Evolutionary conservation across 2,329 filamentous ascomycete species (phyloP).

Genomic region (Clathrospora elynae): DNA sequence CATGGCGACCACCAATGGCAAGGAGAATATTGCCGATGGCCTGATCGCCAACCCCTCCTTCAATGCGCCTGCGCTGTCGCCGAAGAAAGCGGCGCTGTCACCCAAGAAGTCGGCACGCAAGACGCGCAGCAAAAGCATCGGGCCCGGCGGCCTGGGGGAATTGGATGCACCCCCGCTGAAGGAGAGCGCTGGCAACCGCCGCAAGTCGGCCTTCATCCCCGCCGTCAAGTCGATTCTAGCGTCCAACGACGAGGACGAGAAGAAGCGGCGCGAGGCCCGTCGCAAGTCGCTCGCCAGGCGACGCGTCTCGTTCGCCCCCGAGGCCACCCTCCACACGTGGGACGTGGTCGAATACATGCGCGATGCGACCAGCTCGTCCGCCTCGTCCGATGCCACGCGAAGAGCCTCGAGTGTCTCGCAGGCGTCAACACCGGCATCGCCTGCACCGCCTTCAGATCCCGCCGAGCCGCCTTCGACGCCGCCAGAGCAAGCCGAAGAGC

Average conservation of each 20-base stretch:
- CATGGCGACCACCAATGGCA: constrained; percentile 58
- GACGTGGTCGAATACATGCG: constrained; percentile 89
- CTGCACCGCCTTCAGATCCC: constrained; percentile 52
- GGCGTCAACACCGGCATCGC: constrained; percentile 35
- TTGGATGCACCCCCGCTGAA: constrained; percentile 79
- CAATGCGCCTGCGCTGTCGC: constrained; percentile 33
- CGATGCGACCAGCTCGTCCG: constrained; percentile 77
- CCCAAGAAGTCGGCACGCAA: constrained; percentile 38
- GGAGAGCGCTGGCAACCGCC: constrained; percentile 74
- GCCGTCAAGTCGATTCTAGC: constrained; percentile 62
- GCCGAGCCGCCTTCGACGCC: constrained; percentile 66
- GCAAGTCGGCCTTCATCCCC: constrained; percentile 63
- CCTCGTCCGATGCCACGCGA: constrained; percentile 74
- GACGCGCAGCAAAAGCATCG: constrained; percentile 90
- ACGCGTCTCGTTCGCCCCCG: constrained; percentile 94
- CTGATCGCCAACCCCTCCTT: constrained; percentile 39
- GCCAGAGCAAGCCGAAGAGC: constrained; percentile 64
- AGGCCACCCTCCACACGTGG: constrained; percentile 96
- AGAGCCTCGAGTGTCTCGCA: constrained; percentile 67
- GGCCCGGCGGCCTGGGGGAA: constrained; percentile 88
- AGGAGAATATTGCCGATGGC: constrained; percentile 68
- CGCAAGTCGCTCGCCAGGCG: constrained; percentile 91
- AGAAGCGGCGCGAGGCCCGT: constrained; percentile 80
- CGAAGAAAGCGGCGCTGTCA: constrained; percentile 22
- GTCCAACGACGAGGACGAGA: constrained; percentile 61